Evolutionary conservation across 768 basidiomycete genomes (phyloP), one percentile per base, ranked within the genome.

Genomic region (Floccularia luteovirens): DNA sequence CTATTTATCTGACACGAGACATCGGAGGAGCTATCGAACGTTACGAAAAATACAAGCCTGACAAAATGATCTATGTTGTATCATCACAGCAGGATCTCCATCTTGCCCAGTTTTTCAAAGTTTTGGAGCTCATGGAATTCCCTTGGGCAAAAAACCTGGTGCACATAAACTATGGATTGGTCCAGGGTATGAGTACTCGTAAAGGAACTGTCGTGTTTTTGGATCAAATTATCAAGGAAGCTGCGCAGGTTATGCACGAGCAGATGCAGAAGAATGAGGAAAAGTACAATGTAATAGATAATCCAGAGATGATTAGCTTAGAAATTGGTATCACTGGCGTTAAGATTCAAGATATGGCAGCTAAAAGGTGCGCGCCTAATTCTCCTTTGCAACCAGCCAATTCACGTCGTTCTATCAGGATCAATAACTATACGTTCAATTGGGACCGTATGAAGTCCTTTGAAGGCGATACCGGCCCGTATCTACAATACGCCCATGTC

Each of bases 341-440:
- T 49, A 98, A 97, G 69, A 92, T 99, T 44, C 96, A 99, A 61
- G 92, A 96, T 56, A 92, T 94, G 90, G 75, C 85, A 31, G 90
- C 90, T 11, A 94, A 90, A 59, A 70, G 91, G 91, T 91, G 47
- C 32, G 76, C 41, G 22, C 8, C 27, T 32, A 39, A 19, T 44
- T 11, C 41, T 25, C 24, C 44, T 41, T 42, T 21, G 31, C 24
- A 33, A 38, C 16, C 38, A 34, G 34, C n/a, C 11, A 25, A 43
- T 17, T 14, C 24, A 14, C 30, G n/a, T 30, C 38, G 5, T 12
- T 13, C 30, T 6, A 6, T 12, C 30, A 94, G 92, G 45, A 86
- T 96, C 56, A 93, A 90, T 62, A 89, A 92, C 64, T 93, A 93
- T 64, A 79, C 72, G 2, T 93, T 91, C 62, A 82, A 90, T 57